Conservation (phyloP, 805 yeast species). For the Blastobotrys parvus region DNA sequence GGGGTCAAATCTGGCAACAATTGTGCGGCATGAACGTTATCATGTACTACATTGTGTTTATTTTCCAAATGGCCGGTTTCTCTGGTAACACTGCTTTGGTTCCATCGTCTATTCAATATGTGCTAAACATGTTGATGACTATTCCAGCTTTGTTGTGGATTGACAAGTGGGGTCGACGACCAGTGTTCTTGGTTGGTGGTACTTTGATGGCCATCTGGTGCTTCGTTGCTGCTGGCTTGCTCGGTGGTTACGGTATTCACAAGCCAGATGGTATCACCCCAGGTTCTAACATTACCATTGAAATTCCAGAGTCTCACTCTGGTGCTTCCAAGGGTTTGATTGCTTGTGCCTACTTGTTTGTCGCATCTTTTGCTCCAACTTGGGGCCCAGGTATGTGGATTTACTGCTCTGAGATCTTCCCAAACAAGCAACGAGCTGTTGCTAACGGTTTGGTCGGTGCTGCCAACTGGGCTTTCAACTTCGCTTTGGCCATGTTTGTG, state of each 20-base stretch:
- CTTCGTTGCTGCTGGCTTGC: slow-evolving; percentile 47
- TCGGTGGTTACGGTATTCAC: slow-evolving; percentile 28
- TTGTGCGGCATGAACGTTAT: slow-evolving; percentile 60
- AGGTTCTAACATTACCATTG: slow-evolving; percentile 20
- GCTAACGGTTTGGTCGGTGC: slow-evolving; percentile 45
- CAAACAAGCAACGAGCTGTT: slow-evolving; percentile 45
- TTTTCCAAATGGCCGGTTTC: slow-evolving; percentile 60
- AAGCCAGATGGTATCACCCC: slow-evolving; percentile 29
- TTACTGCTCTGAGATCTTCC: slow-evolving; percentile 46
- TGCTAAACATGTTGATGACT: slow-evolving; percentile 47
- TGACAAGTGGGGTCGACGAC: slow-evolving; percentile 59
- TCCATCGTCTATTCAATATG: slow-evolving; percentile 53
- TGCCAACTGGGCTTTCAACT: slow-evolving; percentile 32
- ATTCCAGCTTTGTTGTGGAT: slow-evolving; percentile 52
- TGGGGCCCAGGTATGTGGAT: slow-evolving; percentile 58
- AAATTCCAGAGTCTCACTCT: slow-evolving; percentile 25
- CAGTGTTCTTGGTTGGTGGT: slow-evolving; percentile 52
- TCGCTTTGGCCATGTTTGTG: slow-evolving; percentile 47
- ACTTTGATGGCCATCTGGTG: slow-evolving; percentile 56
- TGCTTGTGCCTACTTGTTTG: slow-evolving; percentile 48
- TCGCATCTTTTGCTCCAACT: slow-evolving; percentile 69
- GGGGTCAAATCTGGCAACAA: slow-evolving; percentile 53
- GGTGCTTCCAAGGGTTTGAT: slow-evolving; percentile 42
- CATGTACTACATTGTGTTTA: slow-evolving; percentile 60
- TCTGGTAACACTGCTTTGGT: slow-evolving; percentile 41